Evolutionary conservation across 129 eudicot genomes (phyloP).

Genomic region (Calendula officinalis): DNA sequence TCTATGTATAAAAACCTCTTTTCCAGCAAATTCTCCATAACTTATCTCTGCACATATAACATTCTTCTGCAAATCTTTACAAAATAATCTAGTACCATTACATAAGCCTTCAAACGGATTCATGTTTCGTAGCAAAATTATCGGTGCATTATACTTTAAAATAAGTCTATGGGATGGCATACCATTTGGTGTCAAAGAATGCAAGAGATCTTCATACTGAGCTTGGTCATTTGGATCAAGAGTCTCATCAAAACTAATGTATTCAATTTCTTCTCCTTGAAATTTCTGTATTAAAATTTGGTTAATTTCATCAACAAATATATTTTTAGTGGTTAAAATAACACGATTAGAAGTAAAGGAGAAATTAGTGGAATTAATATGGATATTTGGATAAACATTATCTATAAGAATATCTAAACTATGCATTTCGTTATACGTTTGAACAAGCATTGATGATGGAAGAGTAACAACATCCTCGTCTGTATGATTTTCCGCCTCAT

Average conservation of each 20-base stretch:
- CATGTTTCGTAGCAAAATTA: neutral
- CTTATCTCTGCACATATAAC: neutral
- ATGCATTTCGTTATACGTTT: neutral
- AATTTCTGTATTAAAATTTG: neutral
- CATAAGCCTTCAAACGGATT: neutral
- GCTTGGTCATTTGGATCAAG: neutral
- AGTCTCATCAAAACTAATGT: constrained; percentile 7
- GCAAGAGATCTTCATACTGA: neutral
- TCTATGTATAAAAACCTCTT: neutral
- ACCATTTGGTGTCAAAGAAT: constrained; percentile 3
- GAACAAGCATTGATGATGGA: neutral
- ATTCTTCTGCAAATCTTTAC: neutral
- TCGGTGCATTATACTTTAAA: neutral
- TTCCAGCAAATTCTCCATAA: constrained; percentile 2
- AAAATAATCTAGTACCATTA: constrained; percentile 3
- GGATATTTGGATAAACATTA: neutral
- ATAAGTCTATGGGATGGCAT: constrained; percentile 5
- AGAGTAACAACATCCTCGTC: neutral
- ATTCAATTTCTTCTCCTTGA: constrained; percentile 9
- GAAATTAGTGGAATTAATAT: neutral
- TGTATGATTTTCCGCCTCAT: constrained; percentile 1
- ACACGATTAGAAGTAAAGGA: neutral
- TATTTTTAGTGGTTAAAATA: constrained; percentile 21
- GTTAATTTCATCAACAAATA: constrained; percentile 19
- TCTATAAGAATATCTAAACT: neutral